Conservation (phyloP, 495 filamentous ascomycete species). For the Neurospora pannonica region DNA sequence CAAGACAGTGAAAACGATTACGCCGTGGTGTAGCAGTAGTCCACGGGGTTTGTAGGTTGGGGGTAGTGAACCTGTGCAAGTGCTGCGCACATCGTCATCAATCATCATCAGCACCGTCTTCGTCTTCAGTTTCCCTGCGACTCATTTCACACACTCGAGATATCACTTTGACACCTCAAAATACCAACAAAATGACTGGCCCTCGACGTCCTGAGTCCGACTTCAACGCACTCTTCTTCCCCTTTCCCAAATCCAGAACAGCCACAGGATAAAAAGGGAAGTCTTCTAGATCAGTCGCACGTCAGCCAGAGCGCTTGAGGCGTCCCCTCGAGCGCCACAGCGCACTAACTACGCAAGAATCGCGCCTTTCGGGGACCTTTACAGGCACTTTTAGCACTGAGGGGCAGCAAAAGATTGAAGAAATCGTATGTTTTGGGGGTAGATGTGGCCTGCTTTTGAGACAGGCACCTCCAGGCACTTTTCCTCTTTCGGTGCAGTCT, state of each 20-base stretch:
- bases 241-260: not conserved
- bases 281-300: not conserved
- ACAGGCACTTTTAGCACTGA: not conserved
- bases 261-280: not conserved
- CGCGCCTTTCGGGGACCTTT: not conserved
- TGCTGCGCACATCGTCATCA: not conserved
- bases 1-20: not conserved
- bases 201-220: not conserved
- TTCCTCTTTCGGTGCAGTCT: not conserved
- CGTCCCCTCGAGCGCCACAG: not conserved
- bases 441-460: not conserved
- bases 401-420: not conserved
- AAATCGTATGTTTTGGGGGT: not conserved
- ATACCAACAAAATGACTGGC: not conserved
- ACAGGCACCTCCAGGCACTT: not conserved
- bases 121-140: not conserved
- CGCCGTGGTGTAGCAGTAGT: not conserved
- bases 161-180: not conserved
- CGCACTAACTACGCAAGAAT: not conserved
- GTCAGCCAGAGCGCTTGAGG: not conserved
- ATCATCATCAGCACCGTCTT: not conserved
- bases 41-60: not conserved
- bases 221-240: not conserved
- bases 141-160: not conserved
- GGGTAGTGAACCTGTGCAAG: not conserved